Conservation (phyloP, 2,329 filamentous ascomycete genomes). For the Chaetomiaceae sp. region DNA sequence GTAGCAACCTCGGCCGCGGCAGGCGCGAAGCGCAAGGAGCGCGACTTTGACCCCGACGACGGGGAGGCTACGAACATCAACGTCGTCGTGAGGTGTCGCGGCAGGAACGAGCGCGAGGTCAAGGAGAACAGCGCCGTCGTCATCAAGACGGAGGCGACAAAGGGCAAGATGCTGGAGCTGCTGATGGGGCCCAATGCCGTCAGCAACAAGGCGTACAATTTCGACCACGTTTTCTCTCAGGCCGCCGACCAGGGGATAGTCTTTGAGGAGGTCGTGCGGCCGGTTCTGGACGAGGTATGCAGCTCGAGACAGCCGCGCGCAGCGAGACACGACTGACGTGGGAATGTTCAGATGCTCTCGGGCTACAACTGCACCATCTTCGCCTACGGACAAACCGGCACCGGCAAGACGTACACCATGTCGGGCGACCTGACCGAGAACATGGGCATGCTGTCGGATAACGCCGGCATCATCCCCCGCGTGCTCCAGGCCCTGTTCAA, state of each 20-base stretch:
- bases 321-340: neutral
- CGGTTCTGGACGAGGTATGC: conserved; percentile 83
- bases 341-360: conserved; percentile 77
- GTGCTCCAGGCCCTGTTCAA: conserved; percentile 82
- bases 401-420: conserved; percentile 99
- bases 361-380: conserved; percentile 99
- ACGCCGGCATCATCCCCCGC: conserved; percentile 90
- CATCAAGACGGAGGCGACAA: conserved; percentile 80
- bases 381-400: conserved; percentile 95
- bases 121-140: conserved; percentile 93
- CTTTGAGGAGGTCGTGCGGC: conserved; percentile 91
- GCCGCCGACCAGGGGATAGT: conserved; percentile 91
- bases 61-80: conserved; percentile 93
- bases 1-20: conserved; percentile 49
- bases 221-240: conserved; percentile 94
- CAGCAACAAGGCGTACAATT: conserved; percentile 93
- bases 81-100: conserved; percentile 90
- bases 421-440: conserved; percentile 93
- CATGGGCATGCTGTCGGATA: conserved; percentile 79
- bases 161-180: conserved; percentile 76
- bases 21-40: conserved; percentile 77
- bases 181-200: conserved; percentile 90
- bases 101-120: conserved; percentile 87
- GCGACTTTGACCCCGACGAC: conserved; percentile 65
- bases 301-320: too few species aligned